A percentile compares a stretch with the other conserved stretches of the same genome.
phyloP scores from a whole-genome alignment of 1,284 basidiomycete species.

The Fomitopsis betulina region DNA sequence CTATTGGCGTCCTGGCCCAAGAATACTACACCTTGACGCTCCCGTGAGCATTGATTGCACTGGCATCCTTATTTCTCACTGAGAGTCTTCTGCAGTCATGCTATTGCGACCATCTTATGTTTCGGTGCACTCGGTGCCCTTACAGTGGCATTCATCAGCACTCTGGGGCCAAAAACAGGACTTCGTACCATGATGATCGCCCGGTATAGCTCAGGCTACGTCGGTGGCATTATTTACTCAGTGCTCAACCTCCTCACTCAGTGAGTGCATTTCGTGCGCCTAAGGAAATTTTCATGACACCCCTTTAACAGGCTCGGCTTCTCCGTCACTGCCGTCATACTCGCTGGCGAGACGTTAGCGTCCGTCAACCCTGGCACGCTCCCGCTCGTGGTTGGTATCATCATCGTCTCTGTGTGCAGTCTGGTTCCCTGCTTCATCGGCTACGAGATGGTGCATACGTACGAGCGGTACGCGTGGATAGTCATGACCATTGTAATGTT shows the following conservation, averaged over 20 bases:
- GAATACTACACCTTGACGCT: constrained; percentile 50
- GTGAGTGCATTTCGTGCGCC: constrained; percentile 23
- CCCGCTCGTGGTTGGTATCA: constrained; percentile 39
- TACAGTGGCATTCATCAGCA: constrained; percentile 47
- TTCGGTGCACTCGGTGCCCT: constrained; percentile 39
- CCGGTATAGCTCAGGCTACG: constrained; percentile 52
- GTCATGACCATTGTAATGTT: constrained; percentile 50
- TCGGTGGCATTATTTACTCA: constrained; percentile 52
- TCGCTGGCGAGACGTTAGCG: constrained; percentile 45
- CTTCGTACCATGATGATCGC: constrained; percentile 58
- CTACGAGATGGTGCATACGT: constrained; percentile 51
- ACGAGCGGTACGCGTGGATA: constrained; percentile 63
- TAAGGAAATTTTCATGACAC: neutral
- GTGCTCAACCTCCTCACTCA: constrained; percentile 56
- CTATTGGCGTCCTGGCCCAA: constrained; percentile 53
- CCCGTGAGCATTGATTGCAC: constrained; percentile 24
- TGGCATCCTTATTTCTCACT: neutral
- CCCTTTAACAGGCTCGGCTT: constrained; percentile 37
- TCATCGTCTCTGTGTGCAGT: constrained; percentile 39
- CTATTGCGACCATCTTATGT: constrained; percentile 38
- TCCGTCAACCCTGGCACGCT: constrained; percentile 38
- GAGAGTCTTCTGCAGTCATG: constrained; percentile 27
- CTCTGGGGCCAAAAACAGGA: constrained; percentile 57
- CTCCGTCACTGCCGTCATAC: constrained; percentile 39
- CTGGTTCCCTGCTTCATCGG: constrained; percentile 47